Evolutionary conservation across 176 grass and related monocot species (phyloP), one percentile per base, ranked within the genome.

Genomic region (Dendrocalamus sinicus): DNA sequence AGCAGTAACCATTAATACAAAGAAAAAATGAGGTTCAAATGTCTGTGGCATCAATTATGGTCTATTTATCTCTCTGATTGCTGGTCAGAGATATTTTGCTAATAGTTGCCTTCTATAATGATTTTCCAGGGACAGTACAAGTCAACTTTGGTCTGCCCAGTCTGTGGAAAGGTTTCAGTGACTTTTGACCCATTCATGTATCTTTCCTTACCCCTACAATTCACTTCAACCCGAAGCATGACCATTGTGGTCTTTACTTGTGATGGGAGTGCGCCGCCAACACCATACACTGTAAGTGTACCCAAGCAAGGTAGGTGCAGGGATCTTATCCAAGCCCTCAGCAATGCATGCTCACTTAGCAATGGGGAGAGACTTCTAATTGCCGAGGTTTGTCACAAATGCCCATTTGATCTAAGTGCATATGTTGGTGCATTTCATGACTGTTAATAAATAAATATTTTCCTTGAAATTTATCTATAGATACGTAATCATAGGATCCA

Each of bases 121-220:
- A 47, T 65, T 83, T 85, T 88, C 44, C 86, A 99, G 97, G 97
- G 97, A 12, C 97, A 99, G 28, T 99, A 94, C 87, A 99, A 99
- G 82, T 99, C 97, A 81, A 99, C 97, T 78, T 88, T 99, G 79
- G 97, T 99, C n/a, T 99, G 97, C 72, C 94, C 97, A 72, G 72
- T 94, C 19, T 99, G 97, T 66, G 88, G 89, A 80, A 99, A 96
- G 80, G 90, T 99, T 88, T 99, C 97, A 54, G 97, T 99, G 81
- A 99, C 97, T 79, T 99, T 99, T 81, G 97, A 99, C 57, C 96
- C 97, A 16, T 99, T 99, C 86, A 99, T 99, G 97, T 96, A 99
- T 86, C 97, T 99, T 78, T 99, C 97, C 28, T 83, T 99, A 58
- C 97, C 97, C 60, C 84, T 99, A 83, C 97, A 99, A 86, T 99